Evolutionary conservation across 345 rosid genomes (phyloP).

Genomic region (Syzygium aromaticum): DNA sequence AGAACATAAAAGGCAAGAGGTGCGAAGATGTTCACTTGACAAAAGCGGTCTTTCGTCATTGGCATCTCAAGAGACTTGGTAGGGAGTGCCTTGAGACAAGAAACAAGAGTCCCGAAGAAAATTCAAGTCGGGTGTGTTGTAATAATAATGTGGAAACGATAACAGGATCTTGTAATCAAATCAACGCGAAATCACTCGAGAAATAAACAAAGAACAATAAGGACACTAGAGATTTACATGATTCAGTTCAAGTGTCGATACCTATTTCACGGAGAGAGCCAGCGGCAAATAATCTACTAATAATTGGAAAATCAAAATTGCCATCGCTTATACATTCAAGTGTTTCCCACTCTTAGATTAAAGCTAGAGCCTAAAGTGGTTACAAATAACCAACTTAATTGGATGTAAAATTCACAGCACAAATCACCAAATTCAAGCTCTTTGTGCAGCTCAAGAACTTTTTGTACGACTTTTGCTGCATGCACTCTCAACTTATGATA

Average conservation of each 20-base stretch:
- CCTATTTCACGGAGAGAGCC: too few species aligned
- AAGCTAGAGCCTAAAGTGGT: neutral
- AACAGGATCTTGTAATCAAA: neutral
- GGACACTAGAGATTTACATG: neutral
- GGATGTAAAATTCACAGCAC: neutral
- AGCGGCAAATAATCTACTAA: neutral
- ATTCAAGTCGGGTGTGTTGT: neutral
- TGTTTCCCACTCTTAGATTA: neutral
- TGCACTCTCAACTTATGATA: neutral
- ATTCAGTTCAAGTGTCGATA: fast-evolving
- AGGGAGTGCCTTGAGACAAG: neutral
- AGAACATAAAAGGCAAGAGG: neutral
- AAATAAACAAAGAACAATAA: neutral
- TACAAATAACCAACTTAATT: neutral
- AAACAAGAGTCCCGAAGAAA: neutral
- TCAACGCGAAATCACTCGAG: neutral
- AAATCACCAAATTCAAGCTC: neutral
- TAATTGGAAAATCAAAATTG: neutral
- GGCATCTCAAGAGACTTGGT: neutral
- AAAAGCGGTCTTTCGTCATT: neutral
- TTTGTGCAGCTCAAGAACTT: fast-evolving
- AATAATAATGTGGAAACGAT: fast-evolving
- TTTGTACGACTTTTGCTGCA: neutral
- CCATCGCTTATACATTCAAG: fast-evolving
- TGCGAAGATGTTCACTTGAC: neutral